Conservation (phyloP, 2,329 filamentous ascomycete species). For the Thelonectria olida region DNA sequence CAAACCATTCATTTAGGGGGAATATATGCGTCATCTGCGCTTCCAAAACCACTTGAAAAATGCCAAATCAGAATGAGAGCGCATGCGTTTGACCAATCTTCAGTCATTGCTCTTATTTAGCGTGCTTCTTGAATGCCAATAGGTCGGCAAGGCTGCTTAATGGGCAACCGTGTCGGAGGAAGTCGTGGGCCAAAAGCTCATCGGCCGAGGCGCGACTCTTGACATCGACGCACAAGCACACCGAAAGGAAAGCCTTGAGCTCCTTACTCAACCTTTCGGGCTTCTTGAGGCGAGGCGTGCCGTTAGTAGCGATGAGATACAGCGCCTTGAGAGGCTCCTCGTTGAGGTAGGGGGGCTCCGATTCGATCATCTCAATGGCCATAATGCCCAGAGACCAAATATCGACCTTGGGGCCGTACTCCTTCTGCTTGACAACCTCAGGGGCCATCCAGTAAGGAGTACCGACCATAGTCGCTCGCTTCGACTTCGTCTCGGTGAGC, state of each 20-base stretch:
- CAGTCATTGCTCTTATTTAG: slow-evolving; percentile 57
- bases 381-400: slow-evolving; percentile 99
- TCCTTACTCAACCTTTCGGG: slow-evolving; percentile 98
- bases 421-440: slow-evolving; percentile 99
- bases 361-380: slow-evolving; percentile 99
- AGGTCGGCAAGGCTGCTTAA: slow-evolving; percentile 85
- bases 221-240: slow-evolving; percentile 96
- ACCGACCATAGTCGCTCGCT: slow-evolving; percentile 98
- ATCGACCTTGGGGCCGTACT: slow-evolving; percentile 97
- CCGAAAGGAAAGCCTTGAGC: slow-evolving; percentile 94
- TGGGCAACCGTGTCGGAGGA: slow-evolving; percentile 90
- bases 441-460: slow-evolving; percentile 99
- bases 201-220: slow-evolving; percentile 91
- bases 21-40: slow-evolving; percentile 41
- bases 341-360: slow-evolving; percentile 96
- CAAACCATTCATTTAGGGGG: slow-evolving; percentile 39
- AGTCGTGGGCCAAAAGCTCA: slow-evolving; percentile 91
- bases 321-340: slow-evolving; percentile 97
- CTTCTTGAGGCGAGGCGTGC: slow-evolving; percentile 96
- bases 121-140: slow-evolving; percentile 84
- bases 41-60: slow-evolving; percentile 38
- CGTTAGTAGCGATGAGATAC: slow-evolving; percentile 97
- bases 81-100: slow-evolving; percentile 29
- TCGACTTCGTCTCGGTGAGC: slow-evolving; percentile 94
- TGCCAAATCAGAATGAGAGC: slow-evolving; percentile 29